These are phyloP conservation scores for Lactifluus hygrophoroides DNA, from an alignment of 768 basidiomycete genomes.

Conservation along the genomic window DNA sequence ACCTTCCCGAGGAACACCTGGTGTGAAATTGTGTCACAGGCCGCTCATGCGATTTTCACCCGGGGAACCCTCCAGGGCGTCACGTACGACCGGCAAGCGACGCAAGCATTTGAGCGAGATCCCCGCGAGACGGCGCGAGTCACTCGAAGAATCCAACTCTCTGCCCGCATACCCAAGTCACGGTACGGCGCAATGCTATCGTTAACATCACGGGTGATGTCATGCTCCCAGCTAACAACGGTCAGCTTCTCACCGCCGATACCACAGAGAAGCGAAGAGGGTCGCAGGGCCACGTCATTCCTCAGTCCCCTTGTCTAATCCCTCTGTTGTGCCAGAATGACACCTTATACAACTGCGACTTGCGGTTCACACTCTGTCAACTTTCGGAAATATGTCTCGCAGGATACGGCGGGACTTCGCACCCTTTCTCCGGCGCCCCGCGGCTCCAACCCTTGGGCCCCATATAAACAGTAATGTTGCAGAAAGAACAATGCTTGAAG, in stretches of 20 bases:
- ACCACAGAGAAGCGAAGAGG: slow-evolving; percentile 49
- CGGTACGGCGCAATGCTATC: slow-evolving; percentile 37
- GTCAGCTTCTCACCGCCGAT: slow-evolving; percentile 73
- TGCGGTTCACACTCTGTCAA: slow-evolving; percentile 64
- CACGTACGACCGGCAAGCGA: slow-evolving; percentile 76
- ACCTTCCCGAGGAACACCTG: slow-evolving; percentile 50
- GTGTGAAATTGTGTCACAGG: slow-evolving; percentile 56
- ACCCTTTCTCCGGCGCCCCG: slow-evolving; percentile 67
- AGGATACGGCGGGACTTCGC: slow-evolving; percentile 74
- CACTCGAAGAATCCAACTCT: slow-evolving; percentile 37
- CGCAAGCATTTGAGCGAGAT: slow-evolving; percentile 58
- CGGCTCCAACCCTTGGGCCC: slow-evolving; percentile 14
- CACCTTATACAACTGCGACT: slow-evolving; percentile 37
- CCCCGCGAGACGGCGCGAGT: too few species aligned
- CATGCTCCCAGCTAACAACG: slow-evolving; percentile 55
- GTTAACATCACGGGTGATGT: slow-evolving; percentile 67
- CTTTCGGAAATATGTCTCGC: slow-evolving; percentile 78
- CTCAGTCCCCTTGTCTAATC: slow-evolving; percentile 23
- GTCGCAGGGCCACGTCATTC: slow-evolving; percentile 27
- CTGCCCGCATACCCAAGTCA: slow-evolving; percentile 10
- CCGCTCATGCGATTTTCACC: slow-evolving; percentile 62
- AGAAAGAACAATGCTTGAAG: slow-evolving; percentile 56
- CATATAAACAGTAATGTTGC: slow-evolving; percentile 24
- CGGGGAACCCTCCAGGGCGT: slow-evolving; percentile 79
- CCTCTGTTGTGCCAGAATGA: not conserved